Base-by-base conservation (phyloP, 2,329 filamentous ascomycete species). In the Coniochaeta ligniaria region DNA sequence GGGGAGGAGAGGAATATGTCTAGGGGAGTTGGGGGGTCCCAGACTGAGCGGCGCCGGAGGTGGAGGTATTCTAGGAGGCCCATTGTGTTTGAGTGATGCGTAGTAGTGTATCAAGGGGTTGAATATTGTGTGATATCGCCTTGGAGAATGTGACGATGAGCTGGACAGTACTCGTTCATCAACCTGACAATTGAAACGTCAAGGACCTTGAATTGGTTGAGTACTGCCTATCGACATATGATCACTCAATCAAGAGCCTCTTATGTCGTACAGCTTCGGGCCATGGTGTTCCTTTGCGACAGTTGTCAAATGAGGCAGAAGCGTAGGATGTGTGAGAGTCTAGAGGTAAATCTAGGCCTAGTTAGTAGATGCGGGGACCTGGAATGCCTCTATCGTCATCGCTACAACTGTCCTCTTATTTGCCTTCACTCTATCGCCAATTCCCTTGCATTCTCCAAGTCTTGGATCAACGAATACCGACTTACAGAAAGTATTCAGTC, bases 1-100 rank as follows among this genome's bases (percentile, higher is more conserved):
- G 91, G 91, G 9, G 89, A 91, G 55, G 80, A 75, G 62, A 93
- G 75, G 41, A 92, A 70, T 64, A 84, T 82, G 72, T 89, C 86
- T 58, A 89, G 75, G 33, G 85, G 68, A 52, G 79, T 84, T 45
- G 76, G 77, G 11, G 73, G 75, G 60, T 82, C 77, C 80, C 80
- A 84, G 60, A 71, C 62, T 63, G 73, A 73, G 56, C 71, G 68
- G 61, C 81, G 80, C 62, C 80, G 78, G 50, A 84, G 75, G 71
- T 78, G 76, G 61, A 83, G 69, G 59, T 66, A 69, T 35, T 68
- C 66, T 61, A 83, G 73, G 59, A 83, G 65, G 54, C 75, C 76
- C 80, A 82, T 83, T n/a, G 22, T 52, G 4, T 3, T 36, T 11
- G 6, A 6, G 2, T 14, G 14, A 12, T 16, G n/a, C 20, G 43